Base-by-base conservation (phyloP, 2,329 filamentous ascomycete genomes). In the Fusarium algeriense region DNA sequence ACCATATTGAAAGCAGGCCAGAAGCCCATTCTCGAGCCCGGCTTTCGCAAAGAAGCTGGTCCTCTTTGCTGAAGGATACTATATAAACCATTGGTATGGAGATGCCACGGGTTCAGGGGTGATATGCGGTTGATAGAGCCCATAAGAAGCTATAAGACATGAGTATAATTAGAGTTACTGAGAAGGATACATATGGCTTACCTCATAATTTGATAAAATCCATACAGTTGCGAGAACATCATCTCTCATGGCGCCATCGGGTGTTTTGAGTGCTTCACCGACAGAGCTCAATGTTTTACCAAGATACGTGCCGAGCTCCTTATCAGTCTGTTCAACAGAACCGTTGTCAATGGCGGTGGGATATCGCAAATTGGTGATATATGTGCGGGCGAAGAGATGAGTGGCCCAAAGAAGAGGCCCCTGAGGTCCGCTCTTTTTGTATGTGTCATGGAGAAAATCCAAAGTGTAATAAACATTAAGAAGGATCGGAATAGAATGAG, bases 201-300 rank as follows among this genome's bases (percentile, higher is more conserved):
- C 81, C 76, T 83, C 82, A 49, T 83, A 83, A 63, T 81, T 82
- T 43, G 80, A 69, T 23, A 83, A 71, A 37, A 83, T 77, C 82
- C 82, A 83, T 6, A 83, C 79, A 6, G 82, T 81, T 19, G 79
- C 79, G 19, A 83, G 78, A 23, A 82, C 76, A 58, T 83, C 79
- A 26, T 81, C 75, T 60, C 82, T 64, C 43, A 76, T 35, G 7
- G 77, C 69, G 9, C 79, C 78, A 10, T 70, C 66, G 7, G 76
- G 72, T 13, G 77, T 72, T 10, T 69, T 76, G 19, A 83, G 70
- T 10, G 84, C 83, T 10, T 79, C 73, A 41, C 81, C 77, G 20
- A 86, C 78, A 6, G 80, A 75, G n/a, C 72, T 76, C 45, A 83
- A 64, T 1, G 81, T 80, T 67, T 79, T 81, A 8, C 81, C 80